Evolutionary conservation across 306 rosid species (phyloP).

Genomic region (Sesbania bispinosa): DNA sequence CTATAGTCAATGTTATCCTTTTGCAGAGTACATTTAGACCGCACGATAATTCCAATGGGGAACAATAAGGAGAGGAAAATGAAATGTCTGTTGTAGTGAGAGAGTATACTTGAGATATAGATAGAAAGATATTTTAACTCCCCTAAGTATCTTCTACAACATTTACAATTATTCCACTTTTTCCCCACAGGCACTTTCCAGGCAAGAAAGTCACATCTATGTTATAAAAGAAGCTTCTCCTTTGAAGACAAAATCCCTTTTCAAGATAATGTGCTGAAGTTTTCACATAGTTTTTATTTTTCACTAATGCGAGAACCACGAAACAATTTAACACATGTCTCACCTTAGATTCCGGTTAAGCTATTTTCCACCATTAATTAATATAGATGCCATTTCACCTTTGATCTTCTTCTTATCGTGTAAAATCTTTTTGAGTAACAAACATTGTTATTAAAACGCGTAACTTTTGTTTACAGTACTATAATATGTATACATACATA

Average conservation of each 20-base stretch:
- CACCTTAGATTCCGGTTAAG: constrained; percentile 19
- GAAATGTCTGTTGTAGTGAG: neutral
- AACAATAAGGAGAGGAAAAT: neutral
- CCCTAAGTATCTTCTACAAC: constrained; percentile 22
- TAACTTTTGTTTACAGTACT: too few relatives aligned
- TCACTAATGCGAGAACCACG: neutral
- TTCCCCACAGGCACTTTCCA: constrained; percentile 31
- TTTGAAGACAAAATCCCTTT: constrained; percentile 35
- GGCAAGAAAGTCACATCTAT: constrained; percentile 36
- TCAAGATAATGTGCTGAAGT: constrained; percentile 24
- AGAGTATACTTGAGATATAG: neutral
- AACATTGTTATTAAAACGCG: too few relatives aligned
- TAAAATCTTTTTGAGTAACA: too few relatives aligned
- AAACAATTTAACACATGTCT: neutral
- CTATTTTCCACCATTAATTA: constrained; percentile 25
- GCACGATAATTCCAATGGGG: constrained; percentile 12
- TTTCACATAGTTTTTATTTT: neutral
- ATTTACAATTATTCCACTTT: constrained; percentile 29
- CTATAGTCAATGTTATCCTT: constrained; percentile 24
- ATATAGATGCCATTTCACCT: neutral
- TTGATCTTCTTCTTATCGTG: too few relatives aligned
- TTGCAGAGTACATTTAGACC: constrained; percentile 27
- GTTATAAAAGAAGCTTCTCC: constrained; percentile 11
- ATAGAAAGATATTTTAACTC: neutral
- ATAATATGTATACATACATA: too few relatives aligned